phyloP scores from a whole-genome alignment of 106 monocot species.

The Xerophyta viscosa region DNA sequence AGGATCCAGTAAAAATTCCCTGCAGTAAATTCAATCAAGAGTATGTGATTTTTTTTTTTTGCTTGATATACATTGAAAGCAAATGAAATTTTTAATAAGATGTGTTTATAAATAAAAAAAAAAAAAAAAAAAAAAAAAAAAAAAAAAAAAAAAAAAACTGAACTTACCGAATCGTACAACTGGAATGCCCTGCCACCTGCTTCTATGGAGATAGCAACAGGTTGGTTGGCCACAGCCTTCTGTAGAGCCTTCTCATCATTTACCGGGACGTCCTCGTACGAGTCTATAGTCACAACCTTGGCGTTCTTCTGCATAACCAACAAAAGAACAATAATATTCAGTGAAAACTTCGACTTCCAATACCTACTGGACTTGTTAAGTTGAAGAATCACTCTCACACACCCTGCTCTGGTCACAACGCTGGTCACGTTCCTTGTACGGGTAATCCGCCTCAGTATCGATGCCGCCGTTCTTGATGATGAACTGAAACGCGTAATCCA shows the following conservation, averaged over 20 bases:
- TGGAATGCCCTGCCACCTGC: slow-evolving; percentile 47
- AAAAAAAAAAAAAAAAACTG: too few relatives aligned
- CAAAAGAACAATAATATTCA: background rate
- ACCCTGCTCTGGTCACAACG: slow-evolving; percentile 30
- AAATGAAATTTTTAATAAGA: too few relatives aligned
- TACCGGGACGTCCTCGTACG: slow-evolving; percentile 35
- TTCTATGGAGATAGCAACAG: slow-evolving; percentile 51
- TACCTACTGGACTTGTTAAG: too few relatives aligned
- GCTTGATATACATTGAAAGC: too few relatives aligned
- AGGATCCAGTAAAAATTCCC: slow-evolving; percentile 66
- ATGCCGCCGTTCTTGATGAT: slow-evolving; percentile 65
- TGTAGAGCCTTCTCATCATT: slow-evolving; percentile 31
- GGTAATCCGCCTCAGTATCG: slow-evolving; percentile 62
- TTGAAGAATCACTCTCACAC: background rate
- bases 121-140: too few relatives aligned
- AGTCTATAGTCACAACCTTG: slow-evolving; percentile 38
- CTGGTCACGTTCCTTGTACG: slow-evolving; percentile 31
- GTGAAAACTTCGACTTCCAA: too few relatives aligned
- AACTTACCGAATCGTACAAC: slow-evolving; percentile 48
- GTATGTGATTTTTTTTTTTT: too few relatives aligned
- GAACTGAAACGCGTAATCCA: slow-evolving; percentile 82
- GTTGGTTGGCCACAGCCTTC: slow-evolving; percentile 54
- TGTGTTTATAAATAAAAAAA: too few relatives aligned
- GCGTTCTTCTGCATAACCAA: slow-evolving; percentile 31
- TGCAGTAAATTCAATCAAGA: slow-evolving; percentile 6